Evolutionary conservation across 179 eudicot species (phyloP).

Genomic region (Amaranthus tricolor): DNA sequence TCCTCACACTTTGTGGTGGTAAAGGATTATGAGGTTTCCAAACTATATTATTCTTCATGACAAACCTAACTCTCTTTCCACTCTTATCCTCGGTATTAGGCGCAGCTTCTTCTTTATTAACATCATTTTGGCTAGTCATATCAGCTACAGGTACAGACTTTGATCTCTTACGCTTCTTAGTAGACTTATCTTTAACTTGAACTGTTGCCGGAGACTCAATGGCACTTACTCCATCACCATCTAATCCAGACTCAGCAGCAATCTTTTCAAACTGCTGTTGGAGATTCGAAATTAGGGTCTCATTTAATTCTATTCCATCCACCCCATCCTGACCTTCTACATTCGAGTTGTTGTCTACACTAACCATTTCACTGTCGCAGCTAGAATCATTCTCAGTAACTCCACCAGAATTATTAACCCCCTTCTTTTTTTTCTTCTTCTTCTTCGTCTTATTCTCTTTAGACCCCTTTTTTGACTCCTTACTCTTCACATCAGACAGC

Average conservation of each 20-base stretch:
- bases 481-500: neutral
- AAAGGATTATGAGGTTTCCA: conserved; percentile 90
- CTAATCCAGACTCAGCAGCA: conserved; percentile 67
- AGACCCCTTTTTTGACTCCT: conserved; percentile 11
- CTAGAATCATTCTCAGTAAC: conserved; percentile 7
- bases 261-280: conserved; percentile 88
- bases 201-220: conserved; percentile 34
- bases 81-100: conserved; percentile 52
- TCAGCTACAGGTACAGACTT: conserved; percentile 28
- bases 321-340: conserved; percentile 11
- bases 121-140: conserved; percentile 20
- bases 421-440: conserved; percentile 39
- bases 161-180: conserved; percentile 74
- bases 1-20: conserved; percentile 81
- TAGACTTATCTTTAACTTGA: conserved; percentile 20
- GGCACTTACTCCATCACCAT: conserved; percentile 45
- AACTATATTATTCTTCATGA: conserved; percentile 84
- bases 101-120: conserved; percentile 21
- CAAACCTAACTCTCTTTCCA: conserved; percentile 70
- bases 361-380: conserved; percentile 28
- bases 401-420: conserved; percentile 13
- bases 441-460: conserved; percentile 32
- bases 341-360: conserved; percentile 18
- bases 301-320: conserved; percentile 27
- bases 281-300: conserved; percentile 66